Base-by-base conservation (phyloP, 441 rosid genomes). In the Adansonia rubrostipa region DNA sequence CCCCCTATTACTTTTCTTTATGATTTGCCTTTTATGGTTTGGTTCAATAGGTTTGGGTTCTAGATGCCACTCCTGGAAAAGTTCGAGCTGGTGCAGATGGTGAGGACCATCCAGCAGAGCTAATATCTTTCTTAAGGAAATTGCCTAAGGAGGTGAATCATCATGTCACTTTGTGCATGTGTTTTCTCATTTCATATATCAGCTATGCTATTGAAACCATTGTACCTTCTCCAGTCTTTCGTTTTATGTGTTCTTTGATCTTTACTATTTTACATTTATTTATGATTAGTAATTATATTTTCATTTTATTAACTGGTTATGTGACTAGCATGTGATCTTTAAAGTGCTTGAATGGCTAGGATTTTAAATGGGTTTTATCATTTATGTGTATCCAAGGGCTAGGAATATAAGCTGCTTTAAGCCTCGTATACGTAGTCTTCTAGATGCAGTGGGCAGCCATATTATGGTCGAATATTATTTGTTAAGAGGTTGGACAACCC, bases 1-100 rank as follows among this genome's bases (percentile, higher is more conserved):
- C 33, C 33, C 33, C 33, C 33, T 28, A 28, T 28, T 28, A 28
- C 33, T 28, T 33, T 33, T 33, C 42, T 36, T 36, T 36, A 36
- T 36, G 5, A 36, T 36, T 36, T 4, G 33, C 33, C 33, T 33
- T 33, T 33, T 3, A 33, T 33, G 36, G 36, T 33, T 33, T 33
- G 36, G 4, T 33, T 33, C 36, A 33, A 3, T 58, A 96, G 99
- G 98, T 87, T 74, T 96, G 99, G 99, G 94, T 92, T 78, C 86
- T 96, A 80, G 99, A 96, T 89, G 94, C 99, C 72, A 96, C 97
- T 74, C 99, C 99, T 77, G 99, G 99, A 78, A 92, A 91, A 85
- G 97, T 94, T 73, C 86, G 90, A 72, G 91, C 96, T 74, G 96
- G 95, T 82, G 91, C 92, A 80, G 90, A 92, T 85, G 93, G 94